Evolutionary conservation across 768 basidiomycete genomes (phyloP).

Genomic region (Collybia mongolica): DNA sequence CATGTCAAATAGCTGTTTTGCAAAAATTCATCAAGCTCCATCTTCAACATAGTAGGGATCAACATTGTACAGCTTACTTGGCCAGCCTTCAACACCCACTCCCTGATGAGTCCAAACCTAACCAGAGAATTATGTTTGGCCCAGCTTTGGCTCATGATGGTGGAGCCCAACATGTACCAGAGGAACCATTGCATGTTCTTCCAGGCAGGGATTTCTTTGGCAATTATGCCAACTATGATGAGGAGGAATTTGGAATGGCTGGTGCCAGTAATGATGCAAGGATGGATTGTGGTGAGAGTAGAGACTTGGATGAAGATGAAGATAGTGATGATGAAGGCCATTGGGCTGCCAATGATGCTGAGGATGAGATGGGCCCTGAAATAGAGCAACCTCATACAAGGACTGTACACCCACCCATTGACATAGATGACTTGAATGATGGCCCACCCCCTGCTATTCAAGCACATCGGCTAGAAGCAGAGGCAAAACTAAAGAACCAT

Average conservation of each 20-base stretch:
- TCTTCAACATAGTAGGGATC: too few relatives aligned
- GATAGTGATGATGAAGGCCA: background rate
- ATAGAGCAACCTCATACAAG: background rate
- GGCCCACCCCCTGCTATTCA: background rate
- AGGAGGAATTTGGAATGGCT: background rate
- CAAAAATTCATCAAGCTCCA: too few relatives aligned
- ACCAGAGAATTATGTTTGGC: too few relatives aligned
- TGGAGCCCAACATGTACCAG: too few relatives aligned
- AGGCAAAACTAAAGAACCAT: background rate
- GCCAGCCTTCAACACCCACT: too few relatives aligned
- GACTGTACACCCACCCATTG: background rate
- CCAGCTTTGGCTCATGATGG: too few relatives aligned
- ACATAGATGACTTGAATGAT: background rate
- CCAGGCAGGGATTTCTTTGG: conserved; percentile 10
- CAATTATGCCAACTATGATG: conserved; percentile 4
- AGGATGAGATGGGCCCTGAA: background rate
- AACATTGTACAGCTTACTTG: too few relatives aligned
- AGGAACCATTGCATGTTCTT: background rate
- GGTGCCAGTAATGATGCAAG: background rate
- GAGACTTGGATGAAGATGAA: background rate
- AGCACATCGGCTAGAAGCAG: background rate
- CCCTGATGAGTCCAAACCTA: too few relatives aligned
- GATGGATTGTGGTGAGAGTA: background rate
- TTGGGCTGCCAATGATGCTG: background rate
- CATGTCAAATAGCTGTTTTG: too few relatives aligned